These are phyloP conservation scores for Astrothelium subdiscretum DNA, from an alignment of 495 filamentous ascomycete genomes.

Conservation along the genomic window DNA sequence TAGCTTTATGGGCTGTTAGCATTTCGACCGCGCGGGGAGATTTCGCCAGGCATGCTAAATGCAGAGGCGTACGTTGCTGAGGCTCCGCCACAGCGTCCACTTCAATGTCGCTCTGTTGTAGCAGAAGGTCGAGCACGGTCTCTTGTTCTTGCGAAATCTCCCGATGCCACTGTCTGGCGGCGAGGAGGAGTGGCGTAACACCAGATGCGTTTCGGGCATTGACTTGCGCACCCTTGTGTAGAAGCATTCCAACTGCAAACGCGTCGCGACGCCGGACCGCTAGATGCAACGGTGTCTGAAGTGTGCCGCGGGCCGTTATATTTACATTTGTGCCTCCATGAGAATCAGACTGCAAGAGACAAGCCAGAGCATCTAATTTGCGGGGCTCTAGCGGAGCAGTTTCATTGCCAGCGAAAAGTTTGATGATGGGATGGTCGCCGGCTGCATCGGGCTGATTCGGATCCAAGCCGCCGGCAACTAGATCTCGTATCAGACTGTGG, in stretches of 20 bases:
- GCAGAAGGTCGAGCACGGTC: background rate
- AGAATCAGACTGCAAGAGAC: conserved; percentile 3
- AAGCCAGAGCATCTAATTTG: conserved; percentile 3
- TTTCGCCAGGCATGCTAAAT: background rate
- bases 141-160: background rate
- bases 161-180: background rate
- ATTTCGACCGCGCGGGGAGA: background rate
- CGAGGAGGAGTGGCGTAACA: background rate
- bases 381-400: background rate
- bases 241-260: conserved; percentile 8
- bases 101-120: background rate
- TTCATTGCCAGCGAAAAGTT: conserved; percentile 5
- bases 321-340: conserved; percentile 7
- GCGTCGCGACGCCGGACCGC: conserved; percentile 15
- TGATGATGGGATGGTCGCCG: conserved; percentile 13
- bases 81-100: background rate
- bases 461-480: conserved; percentile 5
- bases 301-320: conserved; percentile 7
- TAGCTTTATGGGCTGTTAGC: background rate
- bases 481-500: background rate
- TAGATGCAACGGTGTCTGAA: conserved; percentile 14
- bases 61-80: background rate
- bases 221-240: conserved; percentile 8
- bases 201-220: conserved; percentile 5
- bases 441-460: background rate